A percentile compares a stretch with the other conserved stretches of the same genome.
Evolutionary conservation across 495 filamentous ascomycete genomes (phyloP).

Genomic region (Aspergillus cristatus): DNA sequence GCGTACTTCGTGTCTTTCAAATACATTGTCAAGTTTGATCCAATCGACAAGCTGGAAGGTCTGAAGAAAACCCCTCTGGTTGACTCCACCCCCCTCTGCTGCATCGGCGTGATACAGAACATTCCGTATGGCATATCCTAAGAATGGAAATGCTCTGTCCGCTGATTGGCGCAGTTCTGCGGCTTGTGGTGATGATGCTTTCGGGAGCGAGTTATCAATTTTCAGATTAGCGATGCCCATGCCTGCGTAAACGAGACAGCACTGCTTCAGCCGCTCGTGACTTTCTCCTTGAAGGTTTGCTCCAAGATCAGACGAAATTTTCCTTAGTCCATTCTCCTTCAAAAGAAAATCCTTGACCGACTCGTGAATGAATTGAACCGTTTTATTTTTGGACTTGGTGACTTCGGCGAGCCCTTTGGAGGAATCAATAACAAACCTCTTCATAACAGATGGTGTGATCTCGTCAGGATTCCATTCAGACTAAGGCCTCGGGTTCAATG

Average conservation of each 20-base stretch:
- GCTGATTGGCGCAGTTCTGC: conserved; percentile 9
- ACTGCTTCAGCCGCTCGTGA: conserved; percentile 27
- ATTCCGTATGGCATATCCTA: conserved; percentile 34
- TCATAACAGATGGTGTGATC: conserved; percentile 6
- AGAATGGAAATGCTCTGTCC: conserved; percentile 26
- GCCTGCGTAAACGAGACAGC: conserved; percentile 23
- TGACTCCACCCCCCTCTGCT: conserved; percentile 18
- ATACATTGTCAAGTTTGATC: conserved; percentile 29
- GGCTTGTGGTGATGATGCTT: conserved; percentile 12
- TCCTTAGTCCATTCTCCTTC: conserved; percentile 26
- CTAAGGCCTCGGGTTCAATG: conserved; percentile 3
- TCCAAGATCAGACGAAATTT: conserved; percentile 23
- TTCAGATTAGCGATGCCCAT: too few species aligned
- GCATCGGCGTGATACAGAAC: conserved; percentile 37
- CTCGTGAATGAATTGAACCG: conserved; percentile 43
- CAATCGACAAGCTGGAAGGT: conserved; percentile 23
- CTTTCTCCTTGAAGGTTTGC: conserved; percentile 13
- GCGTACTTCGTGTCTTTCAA: conserved; percentile 20
- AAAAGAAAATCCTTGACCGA: conserved; percentile 36
- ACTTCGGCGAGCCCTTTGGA: conserved; percentile 39
- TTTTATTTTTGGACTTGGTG: conserved; percentile 12
- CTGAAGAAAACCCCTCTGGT: conserved; percentile 30
- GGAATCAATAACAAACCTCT: conserved; percentile 21
- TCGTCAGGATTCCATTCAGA: not conserved
- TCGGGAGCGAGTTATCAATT: conserved; percentile 11